These are phyloP conservation scores for Penicillium capsulatum DNA, from an alignment of 2,329 filamentous ascomycete genomes.

Conservation along the genomic window DNA sequence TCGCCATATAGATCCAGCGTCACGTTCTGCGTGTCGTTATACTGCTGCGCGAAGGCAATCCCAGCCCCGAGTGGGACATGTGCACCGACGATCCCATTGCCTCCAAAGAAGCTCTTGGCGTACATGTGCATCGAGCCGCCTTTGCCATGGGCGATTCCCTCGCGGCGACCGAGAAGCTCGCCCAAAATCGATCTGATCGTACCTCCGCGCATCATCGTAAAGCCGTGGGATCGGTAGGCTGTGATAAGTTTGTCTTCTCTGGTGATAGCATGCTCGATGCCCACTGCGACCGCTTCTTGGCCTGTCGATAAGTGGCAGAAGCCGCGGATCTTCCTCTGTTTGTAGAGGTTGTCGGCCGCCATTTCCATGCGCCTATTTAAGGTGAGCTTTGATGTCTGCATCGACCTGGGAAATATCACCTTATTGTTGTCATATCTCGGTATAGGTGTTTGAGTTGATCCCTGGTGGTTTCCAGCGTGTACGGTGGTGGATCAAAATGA, in stretches of 20 bases:
- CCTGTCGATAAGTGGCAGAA: neutral
- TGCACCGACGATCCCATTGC: neutral
- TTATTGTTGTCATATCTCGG: slow-evolving; percentile 85
- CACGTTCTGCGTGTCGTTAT: neutral
- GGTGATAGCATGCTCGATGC: neutral
- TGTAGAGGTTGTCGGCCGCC: neutral
- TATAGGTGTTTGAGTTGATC: slow-evolving; percentile 95
- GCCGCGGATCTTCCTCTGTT: neutral
- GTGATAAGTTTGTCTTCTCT: neutral
- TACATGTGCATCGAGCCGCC: neutral
- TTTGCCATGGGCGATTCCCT: neutral
- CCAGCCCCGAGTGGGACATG: neutral
- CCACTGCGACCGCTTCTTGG: neutral
- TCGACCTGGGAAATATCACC: slow-evolving; percentile 78
- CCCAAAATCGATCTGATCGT: neutral
- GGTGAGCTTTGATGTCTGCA: too few species aligned
- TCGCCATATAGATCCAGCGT: neutral
- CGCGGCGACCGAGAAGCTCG: neutral
- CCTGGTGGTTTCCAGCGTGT: slow-evolving; percentile 86
- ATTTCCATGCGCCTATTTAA: neutral
- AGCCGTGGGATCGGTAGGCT: neutral
- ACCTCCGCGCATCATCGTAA: neutral
- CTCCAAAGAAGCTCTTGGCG: neutral
- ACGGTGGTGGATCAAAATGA: slow-evolving; percentile 89
- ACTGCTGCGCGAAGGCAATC: neutral